A percentile compares a stretch with the other conserved stretches of the same genome.
Conservation (phyloP, 768 basidiomycete species). For the Mycena kentingensis region DNA sequence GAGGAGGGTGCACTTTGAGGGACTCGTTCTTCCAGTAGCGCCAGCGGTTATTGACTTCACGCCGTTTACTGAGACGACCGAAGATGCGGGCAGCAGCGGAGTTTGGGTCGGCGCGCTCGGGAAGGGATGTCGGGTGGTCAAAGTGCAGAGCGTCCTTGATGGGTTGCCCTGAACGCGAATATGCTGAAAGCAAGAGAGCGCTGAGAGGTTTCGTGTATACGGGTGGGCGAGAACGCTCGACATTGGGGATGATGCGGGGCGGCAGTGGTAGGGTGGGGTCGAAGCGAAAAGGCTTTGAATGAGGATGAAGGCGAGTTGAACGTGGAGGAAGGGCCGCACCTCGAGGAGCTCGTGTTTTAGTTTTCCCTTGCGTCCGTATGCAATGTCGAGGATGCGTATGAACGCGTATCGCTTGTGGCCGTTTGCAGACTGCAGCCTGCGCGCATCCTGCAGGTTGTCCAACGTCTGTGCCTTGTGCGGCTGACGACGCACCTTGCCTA, state of each 20-base stretch:
- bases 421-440: conserved; percentile 57
- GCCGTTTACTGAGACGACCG: conserved; percentile 71
- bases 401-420: conserved; percentile 51
- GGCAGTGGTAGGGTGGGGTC: conserved; percentile 45
- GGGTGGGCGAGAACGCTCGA: conserved; percentile 63
- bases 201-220: conserved; percentile 62
- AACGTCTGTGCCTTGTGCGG: conserved; percentile 1
- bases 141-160: conserved; percentile 45
- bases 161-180: conserved; percentile 49
- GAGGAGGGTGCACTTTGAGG: conserved; percentile 59
- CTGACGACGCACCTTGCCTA: conserved; percentile 47
- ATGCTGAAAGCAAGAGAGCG: conserved; percentile 58
- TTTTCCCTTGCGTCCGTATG: conserved; percentile 77
- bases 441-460: conserved; percentile 47
- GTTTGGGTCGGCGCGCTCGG: conserved; percentile 53
- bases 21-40: conserved; percentile 59
- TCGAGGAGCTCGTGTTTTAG: conserved; percentile 68
- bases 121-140: conserved; percentile 53
- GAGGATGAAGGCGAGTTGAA: neutral
- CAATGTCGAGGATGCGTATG: conserved; percentile 59
- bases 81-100: conserved; percentile 62
- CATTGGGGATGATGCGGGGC: conserved; percentile 51
- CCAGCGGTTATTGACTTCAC: conserved; percentile 74
- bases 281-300: conserved; percentile 52
- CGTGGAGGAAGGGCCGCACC: conserved; percentile 41